phyloP scores from a whole-genome alignment of 768 basidiomycete genomes.

The Kwoniella sp. region DNA sequence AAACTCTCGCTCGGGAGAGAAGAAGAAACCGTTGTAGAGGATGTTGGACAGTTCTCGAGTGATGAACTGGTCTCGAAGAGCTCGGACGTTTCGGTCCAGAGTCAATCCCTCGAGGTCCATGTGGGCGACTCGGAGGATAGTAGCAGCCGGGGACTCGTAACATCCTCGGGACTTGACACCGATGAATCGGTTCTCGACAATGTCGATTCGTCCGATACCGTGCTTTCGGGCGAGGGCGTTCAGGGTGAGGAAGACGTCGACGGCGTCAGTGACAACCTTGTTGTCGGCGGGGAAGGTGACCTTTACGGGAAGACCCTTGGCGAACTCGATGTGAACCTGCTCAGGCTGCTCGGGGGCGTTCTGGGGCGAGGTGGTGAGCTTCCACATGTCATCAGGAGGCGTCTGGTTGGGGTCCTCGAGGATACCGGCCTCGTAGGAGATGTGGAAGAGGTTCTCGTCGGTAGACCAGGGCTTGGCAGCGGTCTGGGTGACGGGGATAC shows the following conservation, averaged over 20 bases:
- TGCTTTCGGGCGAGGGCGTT: slow-evolving; percentile 91
- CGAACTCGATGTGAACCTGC: slow-evolving; percentile 77
- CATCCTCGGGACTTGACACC: slow-evolving; percentile 99
- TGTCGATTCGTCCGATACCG: slow-evolving; percentile 94
- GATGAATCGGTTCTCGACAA: slow-evolving; percentile 99
- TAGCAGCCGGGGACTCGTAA: slow-evolving; percentile 95
- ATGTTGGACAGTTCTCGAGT: slow-evolving; percentile 85
- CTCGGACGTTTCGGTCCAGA: slow-evolving; percentile 94
- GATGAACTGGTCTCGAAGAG: slow-evolving; percentile 88
- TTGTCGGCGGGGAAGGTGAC: slow-evolving; percentile 57
- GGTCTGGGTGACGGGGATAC: slow-evolving; percentile 91
- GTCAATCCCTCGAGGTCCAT: slow-evolving; percentile 95
- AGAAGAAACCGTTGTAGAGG: slow-evolving; percentile 98
- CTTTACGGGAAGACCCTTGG: slow-evolving; percentile 77
- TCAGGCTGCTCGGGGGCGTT: slow-evolving; percentile 75
- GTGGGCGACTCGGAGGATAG: slow-evolving; percentile 91
- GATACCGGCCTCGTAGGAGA: slow-evolving; percentile 98
- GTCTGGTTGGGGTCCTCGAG: slow-evolving; percentile 94
- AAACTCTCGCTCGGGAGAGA: slow-evolving; percentile 98
- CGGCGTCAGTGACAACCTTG: slow-evolving; percentile 77
- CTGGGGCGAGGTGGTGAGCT: slow-evolving; percentile 79
- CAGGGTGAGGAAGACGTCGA: slow-evolving; percentile 86
- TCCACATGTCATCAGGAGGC: slow-evolving; percentile 98
- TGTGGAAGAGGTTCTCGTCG: slow-evolving; percentile 99
- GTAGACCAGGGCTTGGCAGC: slow-evolving; percentile 98